Evolutionary conservation across 176 grass and related monocot genomes (phyloP), one percentile per base, ranked within the genome.

Genomic region (Phragmites australis): DNA sequence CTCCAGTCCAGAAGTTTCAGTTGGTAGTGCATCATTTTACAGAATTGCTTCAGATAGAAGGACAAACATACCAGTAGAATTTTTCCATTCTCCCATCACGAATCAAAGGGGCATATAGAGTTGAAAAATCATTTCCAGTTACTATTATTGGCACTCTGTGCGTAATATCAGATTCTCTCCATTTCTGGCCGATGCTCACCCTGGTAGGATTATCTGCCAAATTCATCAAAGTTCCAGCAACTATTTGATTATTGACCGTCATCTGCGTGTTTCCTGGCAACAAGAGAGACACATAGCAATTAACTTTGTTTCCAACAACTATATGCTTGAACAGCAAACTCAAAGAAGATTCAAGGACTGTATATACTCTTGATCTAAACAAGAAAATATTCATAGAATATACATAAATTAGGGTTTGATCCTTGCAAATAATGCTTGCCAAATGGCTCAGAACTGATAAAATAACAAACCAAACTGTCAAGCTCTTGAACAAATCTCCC

Each of bases 171-270:
- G 83, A 87, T 84, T 88, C 92, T 91, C 90, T 91, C 95, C 95
- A 94, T 68, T 93, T 89, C 75, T 94, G 92, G 6, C 92, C 90
- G 1, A 93, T 89, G 88, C 95, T 98, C 31, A 98, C 95, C 75
- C 92, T 98, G 43, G 68, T 94, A 47, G 92, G 95, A 87, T 94
- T 98, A 83, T 94, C 95, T 64, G 88, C 89, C 81, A 98, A 86
- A 46, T 98, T 98, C 92, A 98, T 98, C 76, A 94, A 89, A 16
- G 95, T 98, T 80, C 92, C 92, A 22, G 87, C 88, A 52, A 89
- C 92, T 39, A 98, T 98, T 88, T 98, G 95, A 57, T 94, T 98
- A 82, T 98, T 98, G 47, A 98, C 90, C 16, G 92, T 98, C 92
- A 94, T 94, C 81, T 98, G 95, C 26, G 95, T 94, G 78, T 98